phyloP scores from a whole-genome alignment of 192 early-diverging fungal genomes.

The Spizellomyces punctatus region DNA sequence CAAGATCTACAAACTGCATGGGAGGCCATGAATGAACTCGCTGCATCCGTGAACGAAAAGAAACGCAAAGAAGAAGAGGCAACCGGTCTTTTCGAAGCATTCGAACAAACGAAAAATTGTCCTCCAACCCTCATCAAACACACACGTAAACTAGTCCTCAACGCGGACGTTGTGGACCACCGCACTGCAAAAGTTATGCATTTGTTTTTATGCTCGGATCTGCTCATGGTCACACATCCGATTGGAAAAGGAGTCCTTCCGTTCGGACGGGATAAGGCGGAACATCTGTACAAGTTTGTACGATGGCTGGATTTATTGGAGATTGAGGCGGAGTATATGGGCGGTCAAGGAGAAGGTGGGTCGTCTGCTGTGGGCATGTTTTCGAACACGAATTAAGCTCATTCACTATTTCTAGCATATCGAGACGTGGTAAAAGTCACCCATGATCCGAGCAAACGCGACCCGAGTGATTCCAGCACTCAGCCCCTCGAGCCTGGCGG shows the following conservation, averaged over 20 bases:
- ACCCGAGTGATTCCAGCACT: slow-evolving; percentile 6
- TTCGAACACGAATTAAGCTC: background rate
- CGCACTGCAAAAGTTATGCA: slow-evolving; percentile 25
- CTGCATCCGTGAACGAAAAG: slow-evolving; percentile 54
- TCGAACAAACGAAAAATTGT: slow-evolving; percentile 55
- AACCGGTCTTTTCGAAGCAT: slow-evolving; percentile 54
- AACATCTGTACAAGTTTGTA: slow-evolving; percentile 42
- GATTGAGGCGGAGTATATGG: slow-evolving; percentile 43
- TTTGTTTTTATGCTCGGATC: slow-evolving; percentile 52
- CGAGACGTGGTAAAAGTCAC: slow-evolving; percentile 27
- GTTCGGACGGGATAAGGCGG: slow-evolving; percentile 13
- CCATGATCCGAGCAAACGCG: slow-evolving; percentile 10
- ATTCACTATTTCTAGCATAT: slow-evolving; percentile 5
- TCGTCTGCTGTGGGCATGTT: background rate
- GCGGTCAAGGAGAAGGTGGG: slow-evolving; percentile 9
- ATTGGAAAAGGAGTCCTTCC: slow-evolving; percentile 23
- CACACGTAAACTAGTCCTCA: slow-evolving; percentile 48
- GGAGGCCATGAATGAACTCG: slow-evolving; percentile 47
- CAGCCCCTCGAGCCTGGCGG: slow-evolving; percentile 21
- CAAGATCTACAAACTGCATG: slow-evolving; percentile 39
- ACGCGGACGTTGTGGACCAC: slow-evolving; percentile 47
- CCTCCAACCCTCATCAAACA: slow-evolving; percentile 50
- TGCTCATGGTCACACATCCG: slow-evolving; percentile 46
- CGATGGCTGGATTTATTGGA: slow-evolving; percentile 54
- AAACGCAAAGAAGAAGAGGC: slow-evolving; percentile 53